A percentile compares a stretch with the other conserved stretches of the same genome.
Evolutionary conservation across 176 grass and related monocot genomes (phyloP).

Genomic region (Musa acuminata): DNA sequence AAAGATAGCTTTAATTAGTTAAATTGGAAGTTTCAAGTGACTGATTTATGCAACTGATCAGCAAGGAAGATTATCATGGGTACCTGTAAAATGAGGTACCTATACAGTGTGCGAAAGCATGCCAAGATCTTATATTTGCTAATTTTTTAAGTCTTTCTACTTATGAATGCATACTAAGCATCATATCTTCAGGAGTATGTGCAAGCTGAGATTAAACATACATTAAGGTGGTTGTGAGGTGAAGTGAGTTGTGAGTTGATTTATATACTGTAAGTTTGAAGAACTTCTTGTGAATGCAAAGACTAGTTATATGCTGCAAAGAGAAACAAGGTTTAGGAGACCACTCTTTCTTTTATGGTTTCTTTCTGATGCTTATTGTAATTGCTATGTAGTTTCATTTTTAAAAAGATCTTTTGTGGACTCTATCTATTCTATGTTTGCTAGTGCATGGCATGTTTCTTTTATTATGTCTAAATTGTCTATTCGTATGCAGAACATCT

Average conservation of each 20-base stretch:
- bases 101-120: too few species aligned
- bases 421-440: too few species aligned
- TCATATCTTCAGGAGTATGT: too few species aligned
- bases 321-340: neutral
- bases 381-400: neutral
- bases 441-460: too few species aligned
- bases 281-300: neutral
- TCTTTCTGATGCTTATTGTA: neutral
- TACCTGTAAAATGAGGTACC: too few species aligned
- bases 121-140: too few species aligned
- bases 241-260: neutral
- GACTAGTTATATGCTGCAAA: neutral
- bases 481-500: neutral
- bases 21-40: too few species aligned
- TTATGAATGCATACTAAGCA: too few species aligned
- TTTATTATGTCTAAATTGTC: neutral
- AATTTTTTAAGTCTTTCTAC: too few species aligned
- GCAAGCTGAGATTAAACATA: neutral
- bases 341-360: neutral
- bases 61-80: too few species aligned
- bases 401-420: neutral
- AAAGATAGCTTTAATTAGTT: too few species aligned
- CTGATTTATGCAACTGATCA: too few species aligned
- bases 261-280: neutral
- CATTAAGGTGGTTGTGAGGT: neutral